Base-by-base conservation (phyloP, 1,284 basidiomycete genomes). In the Ceratobasidium sp. region DNA sequence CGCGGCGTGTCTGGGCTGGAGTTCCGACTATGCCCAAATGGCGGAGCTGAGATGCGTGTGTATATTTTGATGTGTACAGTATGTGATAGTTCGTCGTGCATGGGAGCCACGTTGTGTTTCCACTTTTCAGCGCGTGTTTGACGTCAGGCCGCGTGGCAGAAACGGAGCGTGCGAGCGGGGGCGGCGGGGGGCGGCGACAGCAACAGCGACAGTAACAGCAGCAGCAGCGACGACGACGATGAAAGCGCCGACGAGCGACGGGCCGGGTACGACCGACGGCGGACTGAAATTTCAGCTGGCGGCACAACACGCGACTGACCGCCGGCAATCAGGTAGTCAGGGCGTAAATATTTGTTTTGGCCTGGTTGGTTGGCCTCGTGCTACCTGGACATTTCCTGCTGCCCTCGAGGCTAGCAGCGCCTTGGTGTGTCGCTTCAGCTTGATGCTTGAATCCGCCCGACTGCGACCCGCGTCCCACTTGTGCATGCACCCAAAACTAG, bases 291-390 rank as follows among this genome's bases (percentile, higher is more conserved):
- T n/a, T n/a, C 61, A 47, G 45, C 26, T 39, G 61, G 61, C 26
- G n/a, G 26, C 54, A 8, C 20, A 5, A 56, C 26, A 56, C 26
- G 73, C 47, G 60, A 15, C 45, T 47, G n/a, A n/a, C 45, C 20
- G 17, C 33, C 58, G 58, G 37, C 58, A 39, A 37, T 42, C 58
- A 42, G 58, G 86, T n/a, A 86, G 76, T 88, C 87, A 79, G 86
- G 86, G 73, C 85, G 84, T 78, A 87, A 85, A 82, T 87, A 88
- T 78, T 93, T 91, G 76, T 83, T 61, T 61, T 61, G 58, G 58
- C 33, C 3, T 10, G 17, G 58, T 61, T 61, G 58, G 37, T 65
- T 45, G 65, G 51, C 54, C 64, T 56, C 58, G 65, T 60, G 47
- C 42, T 60, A 51, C 74, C 75, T 56, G 31, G 28, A 49, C 47